phyloP scores from a whole-genome alignment of 768 basidiomycete species.

The Arthromyces matolae region DNA sequence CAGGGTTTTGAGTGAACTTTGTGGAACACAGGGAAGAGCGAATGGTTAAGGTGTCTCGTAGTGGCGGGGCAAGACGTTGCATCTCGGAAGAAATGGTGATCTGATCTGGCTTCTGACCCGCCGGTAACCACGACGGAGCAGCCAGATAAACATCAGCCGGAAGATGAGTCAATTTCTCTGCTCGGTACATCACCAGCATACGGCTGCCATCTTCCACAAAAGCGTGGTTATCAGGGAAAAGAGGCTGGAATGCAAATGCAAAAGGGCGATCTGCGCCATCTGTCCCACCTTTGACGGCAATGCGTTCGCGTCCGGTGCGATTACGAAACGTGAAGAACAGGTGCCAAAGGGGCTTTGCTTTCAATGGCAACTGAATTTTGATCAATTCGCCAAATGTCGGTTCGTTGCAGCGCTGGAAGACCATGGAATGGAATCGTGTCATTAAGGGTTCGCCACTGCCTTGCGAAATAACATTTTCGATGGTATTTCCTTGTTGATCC shows the following conservation, averaged over 20 bases:
- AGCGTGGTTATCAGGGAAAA: slow-evolving; percentile 71
- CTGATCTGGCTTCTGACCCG: slow-evolving; percentile 60
- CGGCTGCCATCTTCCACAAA: slow-evolving; percentile 91
- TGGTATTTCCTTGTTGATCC: slow-evolving; percentile 59
- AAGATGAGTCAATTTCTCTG: slow-evolving; percentile 64
- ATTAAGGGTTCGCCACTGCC: slow-evolving; percentile 84
- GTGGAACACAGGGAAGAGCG: slow-evolving; percentile 92
- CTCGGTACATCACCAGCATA: slow-evolving; percentile 76
- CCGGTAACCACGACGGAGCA: slow-evolving; percentile 56
- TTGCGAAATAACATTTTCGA: slow-evolving; percentile 73
- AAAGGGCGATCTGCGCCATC: slow-evolving; percentile 71
- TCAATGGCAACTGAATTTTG: slow-evolving; percentile 74
- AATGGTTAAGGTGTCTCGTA: slow-evolving; percentile 75
- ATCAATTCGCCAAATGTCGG: slow-evolving; percentile 93
- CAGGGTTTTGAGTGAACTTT: slow-evolving; percentile 85
- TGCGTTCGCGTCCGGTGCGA: slow-evolving; percentile 51
- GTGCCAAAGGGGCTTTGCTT: slow-evolving; percentile 76
- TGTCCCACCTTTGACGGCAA: slow-evolving; percentile 28
- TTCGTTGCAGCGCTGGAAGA: slow-evolving; percentile 82
- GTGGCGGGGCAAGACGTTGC: slow-evolving; percentile 58
- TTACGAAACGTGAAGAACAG: slow-evolving; percentile 93
- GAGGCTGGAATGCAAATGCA: slow-evolving; percentile 88
- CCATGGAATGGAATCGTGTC: slow-evolving; percentile 84
- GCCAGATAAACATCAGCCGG: slow-evolving; percentile 68
- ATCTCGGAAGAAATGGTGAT: slow-evolving; percentile 56